These are phyloP conservation scores for Floccularia luteovirens DNA, from an alignment of 768 basidiomycete genomes.

Conservation along the genomic window DNA sequence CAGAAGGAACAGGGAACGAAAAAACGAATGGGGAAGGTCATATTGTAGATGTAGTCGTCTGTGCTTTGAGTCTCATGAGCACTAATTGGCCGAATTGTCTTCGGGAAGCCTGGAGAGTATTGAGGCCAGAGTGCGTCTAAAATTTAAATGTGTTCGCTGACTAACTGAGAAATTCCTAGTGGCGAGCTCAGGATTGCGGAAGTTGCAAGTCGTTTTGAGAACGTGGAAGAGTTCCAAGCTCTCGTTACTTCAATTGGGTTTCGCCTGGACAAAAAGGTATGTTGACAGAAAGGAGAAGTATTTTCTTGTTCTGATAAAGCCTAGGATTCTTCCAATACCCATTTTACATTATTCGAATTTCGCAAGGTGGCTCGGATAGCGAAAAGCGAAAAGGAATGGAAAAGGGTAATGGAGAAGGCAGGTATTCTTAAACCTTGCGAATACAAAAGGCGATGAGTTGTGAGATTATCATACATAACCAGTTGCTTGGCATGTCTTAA, in stretches of 20 bases:
- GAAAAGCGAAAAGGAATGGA: constrained; percentile 56
- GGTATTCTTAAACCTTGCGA: constrained; percentile 79
- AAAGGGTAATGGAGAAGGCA: constrained; percentile 40
- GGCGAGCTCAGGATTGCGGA: constrained; percentile 86
- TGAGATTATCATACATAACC: background rate
- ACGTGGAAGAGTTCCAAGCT: constrained; percentile 56
- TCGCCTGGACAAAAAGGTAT: constrained; percentile 59
- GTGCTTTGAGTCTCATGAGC: constrained; percentile 94
- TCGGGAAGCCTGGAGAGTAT: constrained; percentile 82
- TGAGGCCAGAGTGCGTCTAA: constrained; percentile 66
- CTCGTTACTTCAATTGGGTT: constrained; percentile 70
- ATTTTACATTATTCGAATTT: constrained; percentile 84
- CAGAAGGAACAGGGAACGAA: constrained; percentile 34
- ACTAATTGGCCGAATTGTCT: constrained; percentile 93
- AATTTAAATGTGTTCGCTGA: constrained; percentile 1
- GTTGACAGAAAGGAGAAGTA: constrained; percentile 4
- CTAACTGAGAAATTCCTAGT: constrained; percentile 26
- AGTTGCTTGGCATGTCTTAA: background rate
- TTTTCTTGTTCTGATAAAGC: constrained; percentile 1
- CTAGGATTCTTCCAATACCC: constrained; percentile 76
- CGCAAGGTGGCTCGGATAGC: constrained; percentile 43
- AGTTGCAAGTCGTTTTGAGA: constrained; percentile 77
- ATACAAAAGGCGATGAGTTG: constrained; percentile 73
- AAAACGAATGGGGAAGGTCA: constrained; percentile 52
- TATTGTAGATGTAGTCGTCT: constrained; percentile 86